These are phyloP conservation scores for Fusarium anthophilum DNA, from an alignment of 2,329 filamentous ascomycete genomes.

Conservation along the genomic window DNA sequence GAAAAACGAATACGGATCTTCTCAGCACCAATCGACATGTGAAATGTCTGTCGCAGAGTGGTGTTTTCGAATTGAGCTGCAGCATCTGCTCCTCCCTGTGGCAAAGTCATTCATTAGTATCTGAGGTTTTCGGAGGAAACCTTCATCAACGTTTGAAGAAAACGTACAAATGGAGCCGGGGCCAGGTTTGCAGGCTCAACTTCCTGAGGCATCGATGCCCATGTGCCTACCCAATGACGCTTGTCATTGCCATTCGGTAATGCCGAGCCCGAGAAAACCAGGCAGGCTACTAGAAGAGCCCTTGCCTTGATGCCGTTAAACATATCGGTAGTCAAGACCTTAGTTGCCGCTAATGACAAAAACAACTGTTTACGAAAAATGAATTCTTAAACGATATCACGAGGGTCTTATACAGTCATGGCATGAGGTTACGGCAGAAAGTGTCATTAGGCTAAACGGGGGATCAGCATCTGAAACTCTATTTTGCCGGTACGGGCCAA, in stretches of 20 bases:
- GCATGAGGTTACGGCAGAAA: background rate
- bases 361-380: background rate
- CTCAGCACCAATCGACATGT: slow-evolving; percentile 13
- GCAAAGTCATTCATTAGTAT: too few relatives aligned
- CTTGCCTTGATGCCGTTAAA: background rate
- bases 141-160: too few relatives aligned
- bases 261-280: background rate
- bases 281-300: slow-evolving; percentile 3
- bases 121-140: too few relatives aligned
- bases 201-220: slow-evolving; percentile 28
- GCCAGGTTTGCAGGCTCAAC: slow-evolving; percentile 24
- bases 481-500: slow-evolving; percentile 4
- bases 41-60: slow-evolving; percentile 25
- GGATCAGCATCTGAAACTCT: slow-evolving; percentile 7
- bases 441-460: slow-evolving; percentile 17
- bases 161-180: slow-evolving; percentile 24
- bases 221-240: slow-evolving; percentile 27
- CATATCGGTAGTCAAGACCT: background rate
- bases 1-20: slow-evolving; percentile 22
- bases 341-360: fast-evolving
- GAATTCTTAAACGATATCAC: too few relatives aligned
- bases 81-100: slow-evolving; percentile 17
- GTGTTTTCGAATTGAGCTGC: slow-evolving; percentile 20
- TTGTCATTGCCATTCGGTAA: background rate
- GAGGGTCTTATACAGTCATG: background rate